Evolutionary conservation across 2,329 filamentous ascomycete species (phyloP).

Genomic region (Eutypella sp.): DNA sequence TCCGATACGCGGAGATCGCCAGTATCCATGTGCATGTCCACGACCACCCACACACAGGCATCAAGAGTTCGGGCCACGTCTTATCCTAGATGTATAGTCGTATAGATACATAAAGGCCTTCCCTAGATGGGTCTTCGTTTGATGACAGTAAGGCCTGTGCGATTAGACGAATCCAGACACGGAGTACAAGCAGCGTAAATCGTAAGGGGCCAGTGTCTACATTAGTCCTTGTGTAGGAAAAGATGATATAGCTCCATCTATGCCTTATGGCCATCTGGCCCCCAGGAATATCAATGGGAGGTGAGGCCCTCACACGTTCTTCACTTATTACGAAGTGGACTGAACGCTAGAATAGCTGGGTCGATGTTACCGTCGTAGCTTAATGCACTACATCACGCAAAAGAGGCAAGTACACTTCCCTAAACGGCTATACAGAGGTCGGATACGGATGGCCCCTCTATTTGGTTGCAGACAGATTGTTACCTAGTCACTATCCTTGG

Average conservation of each 20-base stretch:
- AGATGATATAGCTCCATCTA: no score
- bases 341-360: no score
- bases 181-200: no score
- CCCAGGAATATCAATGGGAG: no score
- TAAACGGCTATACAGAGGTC: constrained; percentile 4
- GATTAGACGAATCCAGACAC: constrained; percentile 3
- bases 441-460: constrained; percentile 8
- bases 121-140: constrained; percentile 6
- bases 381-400: no score
- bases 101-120: not conserved
- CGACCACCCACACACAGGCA: constrained; percentile 8
- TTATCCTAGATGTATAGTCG: not conserved
- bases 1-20: constrained; percentile 17
- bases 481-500: not conserved
- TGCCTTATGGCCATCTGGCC: no score
- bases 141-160: constrained; percentile 6
- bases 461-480: constrained; percentile 4
- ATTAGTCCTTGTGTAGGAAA: no score
- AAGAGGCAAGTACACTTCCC: not conserved
- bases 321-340: no score
- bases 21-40: constrained; percentile 1
- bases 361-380: no score
- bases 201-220: no score
- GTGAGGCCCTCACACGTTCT: no score
- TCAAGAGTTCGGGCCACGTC: not conserved